Evolutionary conservation across 2,329 filamentous ascomycete species (phyloP), one percentile per base, ranked within the genome.

Genomic region (Cladophialophora bantiana): DNA sequence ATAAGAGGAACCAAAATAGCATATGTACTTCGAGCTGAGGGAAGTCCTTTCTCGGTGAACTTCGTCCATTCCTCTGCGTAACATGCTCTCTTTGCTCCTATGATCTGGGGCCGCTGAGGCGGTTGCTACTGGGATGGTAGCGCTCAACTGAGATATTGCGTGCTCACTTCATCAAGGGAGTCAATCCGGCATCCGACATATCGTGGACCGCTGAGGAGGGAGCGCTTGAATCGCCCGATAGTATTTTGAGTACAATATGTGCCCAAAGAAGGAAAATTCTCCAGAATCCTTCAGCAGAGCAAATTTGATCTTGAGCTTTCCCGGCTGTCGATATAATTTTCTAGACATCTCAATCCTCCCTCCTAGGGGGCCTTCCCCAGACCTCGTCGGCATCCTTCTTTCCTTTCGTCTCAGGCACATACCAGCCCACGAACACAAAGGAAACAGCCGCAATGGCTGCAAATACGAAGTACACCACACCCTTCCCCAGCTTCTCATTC

Each of bases 391-490:
- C 88, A 74, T 90, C 89, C 74, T 86, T 88, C 84, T 92, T 96
- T 2, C 92, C 94, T 74, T 89, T 92, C 0, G 94, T 97, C 81
- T 98, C 94, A 0, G 94, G 94, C 18, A 98, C 92, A 55, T 83
- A 87, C 80, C 83, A 86, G 7, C 83, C 82, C 31, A 97, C 89
- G 76, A 97, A 97, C 0, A 85, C 67, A 0, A 87, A 90, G 63
- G 90, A 91, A 1, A 90, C 73, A 0, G 83, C 82, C 0, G 93
- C 93, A 67, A 96, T 80, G 0, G 77, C 89, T 0, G 93, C 89
- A 78, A 99, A 99, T n/a, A 97, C 83, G 75, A 95, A 96, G 76
- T 96, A 99, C 0, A 95, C 90, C 82, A 90, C 91, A 1, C 94
- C 94, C 3, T 89, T 86, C 0, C 89, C 90, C 60, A 97, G 79